These are phyloP conservation scores for Oidium heveae DNA, from an alignment of 2,329 filamentous ascomycete genomes.

Conservation along the genomic window DNA sequence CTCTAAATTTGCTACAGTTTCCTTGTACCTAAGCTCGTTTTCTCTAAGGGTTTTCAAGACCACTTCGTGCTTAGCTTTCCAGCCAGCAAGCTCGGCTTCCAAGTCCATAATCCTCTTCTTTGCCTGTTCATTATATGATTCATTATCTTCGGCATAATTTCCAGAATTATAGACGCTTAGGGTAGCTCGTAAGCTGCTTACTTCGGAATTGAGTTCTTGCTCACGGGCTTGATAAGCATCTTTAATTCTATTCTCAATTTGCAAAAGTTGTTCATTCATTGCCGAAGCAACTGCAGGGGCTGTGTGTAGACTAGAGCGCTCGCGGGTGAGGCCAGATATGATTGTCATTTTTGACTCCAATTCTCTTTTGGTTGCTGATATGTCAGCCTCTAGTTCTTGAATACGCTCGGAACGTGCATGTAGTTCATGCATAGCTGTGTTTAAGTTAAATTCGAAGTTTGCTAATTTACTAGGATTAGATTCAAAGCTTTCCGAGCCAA, in stretches of 20 bases:
- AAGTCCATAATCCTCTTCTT: conserved; percentile 27
- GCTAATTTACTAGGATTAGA: conserved; percentile 62
- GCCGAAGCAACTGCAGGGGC: conserved; percentile 66
- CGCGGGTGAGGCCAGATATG: conserved; percentile 78
- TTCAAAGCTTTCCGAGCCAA: conserved; percentile 71
- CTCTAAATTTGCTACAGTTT: conserved; percentile 52
- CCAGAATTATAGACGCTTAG: conserved; percentile 5
- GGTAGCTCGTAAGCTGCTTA: conserved; percentile 34
- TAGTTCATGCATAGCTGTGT: conserved; percentile 78
- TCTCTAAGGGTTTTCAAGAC: conserved; percentile 44
- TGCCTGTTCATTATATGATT: conserved; percentile 6
- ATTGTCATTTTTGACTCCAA: conserved; percentile 95
- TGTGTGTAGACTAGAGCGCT: conserved; percentile 67
- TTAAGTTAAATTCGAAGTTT: conserved; percentile 77
- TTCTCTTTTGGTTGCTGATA: conserved; percentile 66
- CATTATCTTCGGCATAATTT: conserved; percentile 4
- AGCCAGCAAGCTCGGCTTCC: conserved; percentile 43
- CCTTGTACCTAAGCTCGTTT: conserved; percentile 47
- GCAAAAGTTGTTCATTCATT: conserved; percentile 67
- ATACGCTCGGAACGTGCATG: conserved; percentile 71
- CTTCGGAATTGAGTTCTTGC: conserved; percentile 43
- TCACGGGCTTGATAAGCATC: conserved; percentile 51
- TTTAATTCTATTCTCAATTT: conserved; percentile 59
- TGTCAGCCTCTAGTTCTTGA: conserved; percentile 66
- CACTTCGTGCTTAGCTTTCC: conserved; percentile 52